phyloP scores from a whole-genome alignment of 2,329 filamentous ascomycete genomes.

The Verticillium longisporum region DNA sequence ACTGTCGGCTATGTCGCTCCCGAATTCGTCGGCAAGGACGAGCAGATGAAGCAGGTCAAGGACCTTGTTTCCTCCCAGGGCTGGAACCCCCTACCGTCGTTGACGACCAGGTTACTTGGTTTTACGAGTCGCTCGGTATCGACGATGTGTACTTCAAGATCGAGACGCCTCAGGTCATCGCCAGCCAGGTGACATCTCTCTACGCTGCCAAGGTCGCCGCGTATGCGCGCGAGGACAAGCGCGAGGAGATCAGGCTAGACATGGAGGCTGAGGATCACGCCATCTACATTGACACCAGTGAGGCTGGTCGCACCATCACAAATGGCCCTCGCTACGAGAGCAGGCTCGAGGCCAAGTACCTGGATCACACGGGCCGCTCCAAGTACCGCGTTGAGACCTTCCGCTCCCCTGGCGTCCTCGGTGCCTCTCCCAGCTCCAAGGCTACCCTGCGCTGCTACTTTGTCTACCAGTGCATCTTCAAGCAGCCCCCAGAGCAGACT shows the following conservation, averaged over 20 bases:
- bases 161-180: conserved; percentile 78
- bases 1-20: conserved; percentile 93
- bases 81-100: conserved; percentile 79
- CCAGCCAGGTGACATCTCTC: conserved; percentile 89
- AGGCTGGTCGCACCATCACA: conserved; percentile 70
- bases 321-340: conserved; percentile 88
- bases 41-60: conserved; percentile 88
- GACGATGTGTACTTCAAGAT: conserved; percentile 98
- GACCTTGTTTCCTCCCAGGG: conserved; percentile 68
- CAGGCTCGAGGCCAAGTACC: conserved; percentile 89
- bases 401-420: conserved; percentile 78
- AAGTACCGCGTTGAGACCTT: conserved; percentile 97
- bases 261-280: conserved; percentile 94
- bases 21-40: conserved; percentile 84
- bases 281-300: conserved; percentile 97
- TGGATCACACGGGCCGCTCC: conserved; percentile 67
- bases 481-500: conserved; percentile 63
- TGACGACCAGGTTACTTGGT: conserved; percentile 85
- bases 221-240: conserved; percentile 86
- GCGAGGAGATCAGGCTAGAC: conserved; percentile 87
- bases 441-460: conserved; percentile 95
- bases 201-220: conserved; percentile 97
- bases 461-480: conserved; percentile 93
- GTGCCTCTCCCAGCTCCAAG: conserved; percentile 58
- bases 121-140: conserved; percentile 95